Base-by-base conservation (phyloP, 2,329 filamentous ascomycete species). In the Hymenoscyphus repandus region DNA sequence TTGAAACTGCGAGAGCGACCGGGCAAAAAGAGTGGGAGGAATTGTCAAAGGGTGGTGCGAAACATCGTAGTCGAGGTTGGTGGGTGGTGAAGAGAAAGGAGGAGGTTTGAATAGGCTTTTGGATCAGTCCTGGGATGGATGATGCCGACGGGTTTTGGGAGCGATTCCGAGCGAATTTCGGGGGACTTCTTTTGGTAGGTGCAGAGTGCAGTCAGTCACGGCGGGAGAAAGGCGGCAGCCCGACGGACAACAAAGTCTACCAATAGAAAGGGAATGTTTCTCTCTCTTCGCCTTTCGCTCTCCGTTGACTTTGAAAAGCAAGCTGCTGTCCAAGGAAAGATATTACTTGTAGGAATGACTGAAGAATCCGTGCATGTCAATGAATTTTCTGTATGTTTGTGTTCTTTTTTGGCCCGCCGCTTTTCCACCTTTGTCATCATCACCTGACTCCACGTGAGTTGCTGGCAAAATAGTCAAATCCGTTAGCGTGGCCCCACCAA, bases 31-130 rank as follows among this genome's bases (percentile, higher is more conserved):
- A 18, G 30, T 13, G 31, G 18, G 18, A 20, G 38, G 13, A 43
- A 34, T 31, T 39, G 17, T 20, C 3, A 32, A 30, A 33, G 31
- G 43, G 15, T 34, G 34, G 22, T 2, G 31, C 31, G 17, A 40
- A 40, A 40, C 38, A 40, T 40, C 4, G 17, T 18, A 5, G 17
- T 31, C 20, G 12, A 12, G 22, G 40, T 4, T 27, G 22, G 22
- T 4, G 22, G 34, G 17, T 22, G 17, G n/a, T 27, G 30, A 17
- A 11, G 5, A 15, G 11, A 13, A 5, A 7, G 12, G 38, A 15
- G 10, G 46, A 33, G 17, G 38, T 43, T 41, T 42, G 38, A 13
- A 48, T 42, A 34, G 20, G 5, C 45, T 48, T 48, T 48, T 42
- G 15, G 39, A 9, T 17, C 6, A 17, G 37, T 10, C 7, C 37